These are phyloP conservation scores for Penicillium malachiteum DNA, from an alignment of 495 filamentous ascomycete genomes.

Conservation along the genomic window DNA sequence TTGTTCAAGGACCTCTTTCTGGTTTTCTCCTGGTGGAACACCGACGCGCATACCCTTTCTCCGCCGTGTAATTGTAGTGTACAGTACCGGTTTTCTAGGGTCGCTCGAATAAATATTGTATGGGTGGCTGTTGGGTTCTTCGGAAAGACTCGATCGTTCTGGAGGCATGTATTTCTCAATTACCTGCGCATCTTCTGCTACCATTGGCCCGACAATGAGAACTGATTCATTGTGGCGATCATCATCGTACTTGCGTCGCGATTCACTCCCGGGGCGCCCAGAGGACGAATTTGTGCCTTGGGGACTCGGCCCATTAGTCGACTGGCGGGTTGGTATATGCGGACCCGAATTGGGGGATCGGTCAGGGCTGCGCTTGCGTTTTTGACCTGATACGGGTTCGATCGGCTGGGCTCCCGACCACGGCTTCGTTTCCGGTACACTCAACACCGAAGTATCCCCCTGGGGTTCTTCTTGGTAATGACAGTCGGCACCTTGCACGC, in stretches of 20 bases:
- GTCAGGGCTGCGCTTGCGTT: conserved; percentile 42
- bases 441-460: conserved; percentile 27
- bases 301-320: conserved; percentile 27
- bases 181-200: conserved; percentile 52
- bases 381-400: conserved; percentile 31
- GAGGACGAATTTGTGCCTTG: conserved; percentile 29
- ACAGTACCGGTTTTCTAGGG: conserved; percentile 48
- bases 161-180: conserved; percentile 53
- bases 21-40: conserved; percentile 51
- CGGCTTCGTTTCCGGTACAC: conserved; percentile 26
- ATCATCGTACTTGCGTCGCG: conserved; percentile 34
- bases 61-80: conserved; percentile 47
- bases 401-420: conserved; percentile 28
- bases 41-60: conserved; percentile 46
- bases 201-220: conserved; percentile 51
- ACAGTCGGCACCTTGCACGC: conserved; percentile 49
- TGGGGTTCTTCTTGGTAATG: conserved; percentile 45
- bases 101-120: conserved; percentile 52
- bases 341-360: conserved; percentile 15
- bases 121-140: conserved; percentile 42
- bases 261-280: conserved; percentile 34
- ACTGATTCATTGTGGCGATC: conserved; percentile 49
- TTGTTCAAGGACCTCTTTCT: conserved; percentile 55
- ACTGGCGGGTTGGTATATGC: conserved; percentile 12
- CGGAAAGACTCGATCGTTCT: conserved; percentile 35